Percentiles rank a stretch among this genome's conserved stretches.
These are phyloP conservation scores for Apiospora rasikravindrae DNA, from an alignment of 2,329 filamentous ascomycete genomes.

Conservation along the genomic window DNA sequence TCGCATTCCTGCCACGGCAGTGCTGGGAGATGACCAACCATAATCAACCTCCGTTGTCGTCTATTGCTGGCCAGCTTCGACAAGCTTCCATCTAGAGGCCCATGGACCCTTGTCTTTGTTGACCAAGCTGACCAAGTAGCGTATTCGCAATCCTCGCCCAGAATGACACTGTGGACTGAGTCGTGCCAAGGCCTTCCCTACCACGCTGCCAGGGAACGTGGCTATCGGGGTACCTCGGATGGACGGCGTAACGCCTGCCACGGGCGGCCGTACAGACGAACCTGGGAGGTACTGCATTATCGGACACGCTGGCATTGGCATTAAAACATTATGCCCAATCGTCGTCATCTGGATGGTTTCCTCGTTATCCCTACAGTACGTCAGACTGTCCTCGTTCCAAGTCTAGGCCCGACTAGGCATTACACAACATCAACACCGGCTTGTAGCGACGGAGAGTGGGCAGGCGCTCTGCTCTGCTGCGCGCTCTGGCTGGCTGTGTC, in stretches of 20 bases:
- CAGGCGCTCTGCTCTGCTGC: not conserved
- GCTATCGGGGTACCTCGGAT: slow-evolving; percentile 3
- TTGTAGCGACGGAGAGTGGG: not conserved
- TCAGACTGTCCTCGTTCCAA: slow-evolving; percentile 17
- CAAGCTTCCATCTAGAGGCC: slow-evolving; percentile 30
- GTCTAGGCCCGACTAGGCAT: slow-evolving; percentile 6
- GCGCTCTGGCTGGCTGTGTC: not conserved
- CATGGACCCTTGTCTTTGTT: not conserved
- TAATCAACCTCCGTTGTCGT: slow-evolving; percentile 16
- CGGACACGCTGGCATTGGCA: slow-evolving; percentile 8
- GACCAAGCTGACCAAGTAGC: slow-evolving; percentile 16
- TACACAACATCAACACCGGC: not conserved
- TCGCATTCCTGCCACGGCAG: slow-evolving; percentile 29
- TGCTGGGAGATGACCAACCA: slow-evolving; percentile 13
- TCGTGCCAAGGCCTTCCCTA: slow-evolving; percentile 8
- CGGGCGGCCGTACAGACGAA: not conserved
- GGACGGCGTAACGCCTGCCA: not conserved
- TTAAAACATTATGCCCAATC: not conserved
- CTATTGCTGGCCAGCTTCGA: slow-evolving; percentile 22
- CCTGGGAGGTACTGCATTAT: slow-evolving; percentile 9
- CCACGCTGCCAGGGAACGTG: slow-evolving; percentile 15
- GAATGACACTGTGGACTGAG: slow-evolving; percentile 14
- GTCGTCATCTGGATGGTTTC: slow-evolving; percentile 15
- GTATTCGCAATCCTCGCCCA: slow-evolving; percentile 10
- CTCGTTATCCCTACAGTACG: slow-evolving; percentile 18